Percentiles rank a stretch among this genome's conserved stretches.
phyloP scores from a whole-genome alignment of 116 monocot species.

The Papilionanthe hybrid region DNA sequence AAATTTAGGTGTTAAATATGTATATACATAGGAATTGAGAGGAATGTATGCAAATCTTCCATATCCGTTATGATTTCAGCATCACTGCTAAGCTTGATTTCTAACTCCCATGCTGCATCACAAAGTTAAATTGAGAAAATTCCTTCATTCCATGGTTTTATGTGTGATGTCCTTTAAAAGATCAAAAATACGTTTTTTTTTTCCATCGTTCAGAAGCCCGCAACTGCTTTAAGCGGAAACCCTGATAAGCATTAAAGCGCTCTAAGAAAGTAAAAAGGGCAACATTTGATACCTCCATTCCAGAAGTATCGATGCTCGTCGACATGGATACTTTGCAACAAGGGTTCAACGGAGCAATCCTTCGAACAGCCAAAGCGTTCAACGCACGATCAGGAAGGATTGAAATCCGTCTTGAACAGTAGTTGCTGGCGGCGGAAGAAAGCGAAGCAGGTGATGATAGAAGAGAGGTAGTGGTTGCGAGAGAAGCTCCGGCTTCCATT shows the following conservation, averaged over 20 bases:
- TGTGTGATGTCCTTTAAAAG: no score
- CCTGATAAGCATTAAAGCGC: neutral
- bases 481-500: conserved; percentile 2
- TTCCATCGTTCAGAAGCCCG: no score
- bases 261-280: neutral
- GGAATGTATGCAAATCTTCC: no score
- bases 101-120: no score
- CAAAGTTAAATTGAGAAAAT: no score
- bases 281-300: neutral
- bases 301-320: neutral
- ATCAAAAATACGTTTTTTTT: no score
- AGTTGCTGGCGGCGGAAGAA: no score
- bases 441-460: neutral
- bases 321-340: neutral
- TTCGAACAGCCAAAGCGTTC: neutral
- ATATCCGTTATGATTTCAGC: no score
- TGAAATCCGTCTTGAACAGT: neutral
- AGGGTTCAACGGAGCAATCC: neutral
- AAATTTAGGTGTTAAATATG: no score
- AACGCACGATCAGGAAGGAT: neutral
- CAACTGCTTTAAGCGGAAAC: neutral
- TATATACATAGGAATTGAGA: no score
- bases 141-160: no score
- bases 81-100: no score
- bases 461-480: neutral